Conservation (phyloP, 345 rosid genomes). For the Salix suchowensis region DNA sequence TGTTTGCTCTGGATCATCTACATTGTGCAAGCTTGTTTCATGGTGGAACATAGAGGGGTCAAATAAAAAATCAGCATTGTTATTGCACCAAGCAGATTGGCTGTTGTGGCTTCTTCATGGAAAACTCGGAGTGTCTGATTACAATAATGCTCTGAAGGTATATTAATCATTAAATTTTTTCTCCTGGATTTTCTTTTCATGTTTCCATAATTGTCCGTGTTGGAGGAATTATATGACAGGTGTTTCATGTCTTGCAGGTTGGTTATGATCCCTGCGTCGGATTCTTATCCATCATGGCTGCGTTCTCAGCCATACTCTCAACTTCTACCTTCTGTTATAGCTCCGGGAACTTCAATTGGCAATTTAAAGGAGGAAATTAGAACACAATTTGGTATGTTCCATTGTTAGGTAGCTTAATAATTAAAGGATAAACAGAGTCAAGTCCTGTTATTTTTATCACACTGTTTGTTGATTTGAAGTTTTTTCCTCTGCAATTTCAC, state of each 20-base stretch:
- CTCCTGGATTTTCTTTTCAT: background rate
- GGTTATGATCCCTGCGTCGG: conserved; percentile 91
- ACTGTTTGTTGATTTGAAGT: background rate
- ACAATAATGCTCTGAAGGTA: conserved; percentile 89
- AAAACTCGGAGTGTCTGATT: conserved; percentile 81
- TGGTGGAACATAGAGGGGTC: conserved; percentile 66
- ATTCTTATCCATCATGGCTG: conserved; percentile 82
- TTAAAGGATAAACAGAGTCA: background rate
- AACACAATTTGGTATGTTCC: conserved; percentile 46
- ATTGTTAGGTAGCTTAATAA: background rate
- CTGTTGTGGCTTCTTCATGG: conserved; percentile 90
- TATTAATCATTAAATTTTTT: background rate
- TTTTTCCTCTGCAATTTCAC: background rate
- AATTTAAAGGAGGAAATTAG: conserved; percentile 50
- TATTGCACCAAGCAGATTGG: conserved; percentile 98
- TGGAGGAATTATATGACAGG: background rate
- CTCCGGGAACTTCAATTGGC: conserved; percentile 77
- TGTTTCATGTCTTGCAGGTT: conserved; percentile 40
- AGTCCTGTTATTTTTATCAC: background rate
- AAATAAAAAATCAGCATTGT: conserved; percentile 44
- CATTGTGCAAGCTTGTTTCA: conserved; percentile 84
- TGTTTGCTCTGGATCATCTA: conserved; percentile 82
- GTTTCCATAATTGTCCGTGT: background rate
- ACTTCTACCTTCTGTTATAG: conserved; percentile 62
- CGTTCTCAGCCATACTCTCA: conserved; percentile 72